Percentiles rank a stretch among this genome's conserved stretches.
Conservation (phyloP, 108 stramenopile species). For the Skeletonema grethae region DNA sequence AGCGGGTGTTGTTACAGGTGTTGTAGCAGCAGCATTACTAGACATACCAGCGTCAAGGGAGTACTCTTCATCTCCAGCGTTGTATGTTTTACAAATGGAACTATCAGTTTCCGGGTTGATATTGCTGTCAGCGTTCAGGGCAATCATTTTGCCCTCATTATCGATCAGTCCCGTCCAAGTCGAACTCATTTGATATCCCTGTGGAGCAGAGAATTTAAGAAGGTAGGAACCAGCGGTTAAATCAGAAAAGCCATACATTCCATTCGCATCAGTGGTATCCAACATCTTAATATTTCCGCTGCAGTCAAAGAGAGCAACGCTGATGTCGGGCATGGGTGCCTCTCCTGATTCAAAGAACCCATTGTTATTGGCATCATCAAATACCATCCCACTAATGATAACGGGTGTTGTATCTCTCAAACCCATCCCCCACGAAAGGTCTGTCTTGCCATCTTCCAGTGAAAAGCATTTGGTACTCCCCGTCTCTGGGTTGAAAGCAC, state of each 20-base stretch:
- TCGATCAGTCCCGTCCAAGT: conserved; percentile 23
- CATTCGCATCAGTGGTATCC: conserved; percentile 37
- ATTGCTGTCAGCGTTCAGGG: conserved; percentile 36
- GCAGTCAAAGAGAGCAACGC: conserved; percentile 42
- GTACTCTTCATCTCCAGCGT: conserved; percentile 13
- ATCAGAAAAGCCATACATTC: conserved; percentile 43
- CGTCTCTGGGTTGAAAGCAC: conserved; percentile 6
- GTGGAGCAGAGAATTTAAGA: conserved; percentile 13
- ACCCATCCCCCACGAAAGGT: conserved; percentile 8
- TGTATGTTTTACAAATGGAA: conserved; percentile 21
- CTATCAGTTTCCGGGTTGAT: conserved; percentile 33
- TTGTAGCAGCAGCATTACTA: not conserved
- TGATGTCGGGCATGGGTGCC: conserved; percentile 15
- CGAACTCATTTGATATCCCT: conserved; percentile 12
- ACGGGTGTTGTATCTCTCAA: not conserved
- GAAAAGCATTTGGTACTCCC: conserved; percentile 2
- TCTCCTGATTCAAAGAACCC: conserved; percentile 26
- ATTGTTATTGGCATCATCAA: conserved; percentile 19
- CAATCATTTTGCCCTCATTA: conserved; percentile 22
- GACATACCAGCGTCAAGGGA: conserved; percentile 44
- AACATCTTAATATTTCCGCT: conserved; percentile 13
- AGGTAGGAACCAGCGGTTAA: conserved; percentile 24
- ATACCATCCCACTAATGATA: conserved; percentile 18
- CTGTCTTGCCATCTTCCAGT: conserved; percentile 5
- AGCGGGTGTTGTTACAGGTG: conserved; percentile 1